Conservation (phyloP, 805 yeast genomes). For the Blastobotrys mokoenaii region DNA sequence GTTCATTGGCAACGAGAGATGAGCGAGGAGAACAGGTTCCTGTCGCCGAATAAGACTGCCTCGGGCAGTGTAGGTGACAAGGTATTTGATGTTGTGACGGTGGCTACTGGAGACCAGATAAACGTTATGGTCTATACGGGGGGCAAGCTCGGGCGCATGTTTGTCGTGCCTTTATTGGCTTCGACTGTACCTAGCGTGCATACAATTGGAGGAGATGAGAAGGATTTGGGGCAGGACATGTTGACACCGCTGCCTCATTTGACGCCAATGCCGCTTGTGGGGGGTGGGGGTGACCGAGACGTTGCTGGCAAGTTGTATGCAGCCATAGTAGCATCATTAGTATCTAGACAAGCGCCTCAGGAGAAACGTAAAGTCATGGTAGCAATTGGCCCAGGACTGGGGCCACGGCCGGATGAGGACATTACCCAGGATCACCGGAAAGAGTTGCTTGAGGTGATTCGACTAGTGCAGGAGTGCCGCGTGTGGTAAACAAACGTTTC, state of each 20-base stretch:
- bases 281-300: conserved; percentile 18
- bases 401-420: conserved; percentile 20
- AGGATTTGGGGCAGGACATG: conserved; percentile 3
- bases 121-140: conserved; percentile 25
- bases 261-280: conserved; percentile 19
- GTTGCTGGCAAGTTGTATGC: conserved; percentile 25
- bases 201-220: conserved; percentile 1
- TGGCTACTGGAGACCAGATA: conserved; percentile 25
- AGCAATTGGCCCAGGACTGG: conserved; percentile 24
- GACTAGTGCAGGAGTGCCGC: conserved; percentile 22
- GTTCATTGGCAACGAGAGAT: no score
- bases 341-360: conserved; percentile 25
- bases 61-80: no score
- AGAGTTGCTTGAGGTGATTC: conserved; percentile 23
- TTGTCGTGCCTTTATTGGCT: conserved; percentile 14
- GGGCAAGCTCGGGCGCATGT: conserved; percentile 23
- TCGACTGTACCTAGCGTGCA: conserved; percentile 9
- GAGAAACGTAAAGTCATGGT: conserved; percentile 25
- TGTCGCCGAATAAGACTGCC: no score
- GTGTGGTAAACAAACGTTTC: conserved; percentile 22
- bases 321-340: conserved; percentile 24
- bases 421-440: conserved; percentile 20
- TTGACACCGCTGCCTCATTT: conserved; percentile 20
- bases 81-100: conserved; percentile 23
- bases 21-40: neutral